Conservation (phyloP, 352 stramenopile species). For the Globisporangium takayamanum region DNA sequence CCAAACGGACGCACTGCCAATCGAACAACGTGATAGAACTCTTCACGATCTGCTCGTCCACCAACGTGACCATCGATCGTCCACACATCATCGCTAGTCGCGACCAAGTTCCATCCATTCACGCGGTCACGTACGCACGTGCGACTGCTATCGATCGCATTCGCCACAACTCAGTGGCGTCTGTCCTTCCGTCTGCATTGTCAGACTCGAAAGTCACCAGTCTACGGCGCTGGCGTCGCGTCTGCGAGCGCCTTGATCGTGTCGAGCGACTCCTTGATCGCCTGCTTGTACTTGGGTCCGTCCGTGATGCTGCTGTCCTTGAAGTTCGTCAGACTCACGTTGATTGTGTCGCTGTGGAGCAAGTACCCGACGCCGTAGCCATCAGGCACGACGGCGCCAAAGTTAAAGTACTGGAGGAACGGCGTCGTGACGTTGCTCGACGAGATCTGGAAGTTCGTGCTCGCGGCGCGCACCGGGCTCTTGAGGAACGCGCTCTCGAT, state of each 20-base stretch:
- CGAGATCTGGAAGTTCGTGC: slow-evolving; percentile 86
- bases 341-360: slow-evolving; percentile 77
- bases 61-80: no score
- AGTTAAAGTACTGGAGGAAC: slow-evolving; percentile 88
- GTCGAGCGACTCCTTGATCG: slow-evolving; percentile 56
- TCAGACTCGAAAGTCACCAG: no score
- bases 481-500: slow-evolving; percentile 73
- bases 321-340: slow-evolving; percentile 85
- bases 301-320: slow-evolving; percentile 71
- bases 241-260: slow-evolving; percentile 76
- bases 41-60: no score
- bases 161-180: neutral
- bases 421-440: slow-evolving; percentile 89
- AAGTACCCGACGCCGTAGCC: slow-evolving; percentile 90
- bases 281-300: slow-evolving; percentile 59
- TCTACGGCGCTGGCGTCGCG: slow-evolving; percentile 19
- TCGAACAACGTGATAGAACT: neutral
- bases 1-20: neutral
- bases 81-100: no score
- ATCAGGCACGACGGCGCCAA: slow-evolving; percentile 81
- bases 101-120: no score
- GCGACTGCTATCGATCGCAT: neutral
- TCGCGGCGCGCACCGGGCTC: slow-evolving; percentile 68
- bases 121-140: no score
- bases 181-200: neutral